Evolutionary conservation across 2,329 filamentous ascomycete genomes (phyloP), one percentile per base, ranked within the genome.

Genomic region (Phyllosticta citrichinensis): DNA sequence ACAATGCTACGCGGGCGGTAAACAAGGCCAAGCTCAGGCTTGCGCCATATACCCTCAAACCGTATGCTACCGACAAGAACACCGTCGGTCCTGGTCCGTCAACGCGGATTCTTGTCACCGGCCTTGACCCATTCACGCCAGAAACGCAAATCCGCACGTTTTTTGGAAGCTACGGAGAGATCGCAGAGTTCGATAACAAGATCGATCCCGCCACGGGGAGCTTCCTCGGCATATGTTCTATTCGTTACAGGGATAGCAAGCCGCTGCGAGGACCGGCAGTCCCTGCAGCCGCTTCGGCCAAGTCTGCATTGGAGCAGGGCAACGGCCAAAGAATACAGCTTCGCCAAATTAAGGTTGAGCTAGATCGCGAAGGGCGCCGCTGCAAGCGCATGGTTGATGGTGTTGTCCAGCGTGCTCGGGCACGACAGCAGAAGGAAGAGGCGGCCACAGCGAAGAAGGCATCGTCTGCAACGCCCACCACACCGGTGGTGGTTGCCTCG

Each of bases 181-280:
- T 99, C 64, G 87, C 88, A 53, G 88, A 92, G 69, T 88, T 95
- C 67, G 91, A 90, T 69, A 97, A 97, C 70, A 93, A 95, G 72
- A 93, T 95, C 69, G 91, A 99, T 73, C 94, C 94, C 9, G 87
- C 92, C 62, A 97, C 92, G 12, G 94, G 94, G 19, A 94, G 90
- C 69, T 96, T 95, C 70, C 82, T 99, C 12, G 94, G 94, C 12
- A 92, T 99, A 71, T 96, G 90, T 65, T 90, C 91, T 17, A 91
- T 99, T 70, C 86, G 88, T 62, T 99, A 95, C 74, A 86, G 88
- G 68, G 93, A 97, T 71, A 84, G 77, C 73, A 76, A 59, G 71
- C 77, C 78, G 17, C 80, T 74, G 66, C 79, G 77, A 69, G 84
- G 75, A 68, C 69, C 76, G 1, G 75, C 81, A 2, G 76, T 90